Percentiles rank a stretch among this genome's conserved stretches.
These are phyloP conservation scores for Plenodomus lindquistii DNA, from an alignment of 2,329 filamentous ascomycete species.

Conservation along the genomic window DNA sequence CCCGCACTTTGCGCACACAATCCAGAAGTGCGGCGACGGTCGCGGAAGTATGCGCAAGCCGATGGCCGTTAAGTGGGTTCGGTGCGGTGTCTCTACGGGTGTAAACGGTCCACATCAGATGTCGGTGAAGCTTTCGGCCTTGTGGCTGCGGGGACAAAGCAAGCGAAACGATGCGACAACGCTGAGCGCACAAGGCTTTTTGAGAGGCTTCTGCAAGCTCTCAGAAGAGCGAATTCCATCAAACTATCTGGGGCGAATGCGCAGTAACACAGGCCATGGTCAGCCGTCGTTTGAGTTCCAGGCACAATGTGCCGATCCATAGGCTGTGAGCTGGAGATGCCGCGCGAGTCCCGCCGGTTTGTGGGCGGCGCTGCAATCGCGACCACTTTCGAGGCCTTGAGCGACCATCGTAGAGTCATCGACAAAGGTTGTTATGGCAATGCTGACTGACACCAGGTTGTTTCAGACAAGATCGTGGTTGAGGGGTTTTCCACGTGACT, in stretches of 20 bases:
- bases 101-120: conserved; percentile 27
- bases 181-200: conserved; percentile 5
- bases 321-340: conserved; percentile 31
- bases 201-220: conserved; percentile 7
- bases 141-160: conserved; percentile 32
- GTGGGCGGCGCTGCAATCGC: conserved; percentile 18
- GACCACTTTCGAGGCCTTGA: conserved; percentile 20
- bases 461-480: conserved; percentile 14
- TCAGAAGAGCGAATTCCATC: conserved; percentile 9
- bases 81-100: conserved; percentile 29
- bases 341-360: conserved; percentile 17
- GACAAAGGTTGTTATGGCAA: conserved; percentile 19
- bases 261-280: conserved; percentile 9
- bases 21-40: conserved; percentile 18
- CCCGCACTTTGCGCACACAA: conserved; percentile 35
- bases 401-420: conserved; percentile 7
- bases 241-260: conserved; percentile 19
- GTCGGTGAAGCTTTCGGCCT: conserved; percentile 39
- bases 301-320: conserved; percentile 29
- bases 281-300: conserved; percentile 33
- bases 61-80: background rate
- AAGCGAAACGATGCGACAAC: conserved; percentile 22
- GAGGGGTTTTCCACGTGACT: conserved; percentile 14
- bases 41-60: conserved; percentile 18
- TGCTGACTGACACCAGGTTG: conserved; percentile 16